phyloP scores from a whole-genome alignment of 1,284 basidiomycete genomes.

The Leccinum pachyderme region DNA sequence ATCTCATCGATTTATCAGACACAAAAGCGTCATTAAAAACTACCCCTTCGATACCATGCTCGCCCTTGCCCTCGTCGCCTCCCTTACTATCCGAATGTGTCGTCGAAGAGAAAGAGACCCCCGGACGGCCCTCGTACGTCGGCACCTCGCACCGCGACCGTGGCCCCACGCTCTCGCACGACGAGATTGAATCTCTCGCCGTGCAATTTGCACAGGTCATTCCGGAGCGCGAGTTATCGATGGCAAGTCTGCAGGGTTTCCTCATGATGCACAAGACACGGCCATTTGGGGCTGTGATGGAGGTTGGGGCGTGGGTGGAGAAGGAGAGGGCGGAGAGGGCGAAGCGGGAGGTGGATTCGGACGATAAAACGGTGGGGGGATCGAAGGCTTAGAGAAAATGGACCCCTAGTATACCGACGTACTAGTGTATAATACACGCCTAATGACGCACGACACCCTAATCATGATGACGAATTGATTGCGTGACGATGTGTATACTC shows the following conservation, averaged over 20 bases:
- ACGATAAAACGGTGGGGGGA: neutral
- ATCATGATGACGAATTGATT: neutral
- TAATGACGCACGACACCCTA: neutral
- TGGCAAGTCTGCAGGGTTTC: constrained; percentile 75
- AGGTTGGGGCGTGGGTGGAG: constrained; percentile 47
- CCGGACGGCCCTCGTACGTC: constrained; percentile 12
- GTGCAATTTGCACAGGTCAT: constrained; percentile 54
- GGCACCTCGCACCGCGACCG: constrained; percentile 35
- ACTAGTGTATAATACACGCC: neutral
- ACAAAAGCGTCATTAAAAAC: neutral
- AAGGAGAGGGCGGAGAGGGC: constrained; percentile 29
- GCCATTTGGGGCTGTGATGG: constrained; percentile 55
- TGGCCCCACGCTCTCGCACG: constrained; percentile 35
- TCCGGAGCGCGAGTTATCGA: constrained; percentile 65
- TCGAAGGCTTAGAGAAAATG: neutral
- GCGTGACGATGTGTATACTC: neutral
- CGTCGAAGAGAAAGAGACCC: constrained; percentile 20
- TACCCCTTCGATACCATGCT: neutral
- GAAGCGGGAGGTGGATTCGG: neutral
- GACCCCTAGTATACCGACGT: neutral
- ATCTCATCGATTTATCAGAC: constrained; percentile 24
- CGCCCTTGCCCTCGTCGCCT: neutral
- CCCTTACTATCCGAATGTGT: constrained; percentile 9
- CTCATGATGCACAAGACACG: constrained; percentile 68
- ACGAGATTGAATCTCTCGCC: constrained; percentile 46